Evolutionary conservation across 805 yeast species (phyloP), one percentile per base, ranked within the genome.

Genomic region (Lipomyces yamanashiensis): DNA sequence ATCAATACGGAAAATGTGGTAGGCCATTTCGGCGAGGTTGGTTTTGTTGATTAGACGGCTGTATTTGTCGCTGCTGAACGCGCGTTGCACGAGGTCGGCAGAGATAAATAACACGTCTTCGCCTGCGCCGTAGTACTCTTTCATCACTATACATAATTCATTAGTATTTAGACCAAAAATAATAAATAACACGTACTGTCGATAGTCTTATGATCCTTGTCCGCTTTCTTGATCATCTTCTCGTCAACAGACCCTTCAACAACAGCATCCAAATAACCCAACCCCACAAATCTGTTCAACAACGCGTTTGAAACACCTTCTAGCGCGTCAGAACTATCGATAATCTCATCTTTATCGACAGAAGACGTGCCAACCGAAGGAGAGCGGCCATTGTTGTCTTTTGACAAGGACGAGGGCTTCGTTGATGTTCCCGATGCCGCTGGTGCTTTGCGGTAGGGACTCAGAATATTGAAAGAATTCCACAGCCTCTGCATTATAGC

Each of bases 1-100:
- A 28, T 28, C 28, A n/a, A 49, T 17, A 7, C 9, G 12, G 36
- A 40, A 17, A 43, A 59, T 37, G 28, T 34, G 17, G 45, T 59
- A 54, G 12, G 51, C 50, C 43, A 59, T 39, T 17, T 48, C 55
- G 7, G 63, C 63, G 7, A 59, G 47, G 37, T 59, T 59, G 37
- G 52, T 19, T 34, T 43, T 40, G 54, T 60, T 41, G 7, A 60
- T 52, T 9, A 37, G 57, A 7, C 19, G n/a, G 4, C 28, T 19
- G 47, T 55, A 50, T 7, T 23, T 37, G 23, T 51, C 28, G 34
- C 19, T 39, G 21, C 53, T 60, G 33, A 49, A 44, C 2, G 60
- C 57, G 39, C 28, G 36, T 34, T 50, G 33, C 19, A 50, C 33
- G 17, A 55, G 53, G 2, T 36, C 43, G 19, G 64, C 36, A 37